Evolutionary conservation across 495 filamentous ascomycete species (phyloP).

Genomic region (Penicillium odoratum): DNA sequence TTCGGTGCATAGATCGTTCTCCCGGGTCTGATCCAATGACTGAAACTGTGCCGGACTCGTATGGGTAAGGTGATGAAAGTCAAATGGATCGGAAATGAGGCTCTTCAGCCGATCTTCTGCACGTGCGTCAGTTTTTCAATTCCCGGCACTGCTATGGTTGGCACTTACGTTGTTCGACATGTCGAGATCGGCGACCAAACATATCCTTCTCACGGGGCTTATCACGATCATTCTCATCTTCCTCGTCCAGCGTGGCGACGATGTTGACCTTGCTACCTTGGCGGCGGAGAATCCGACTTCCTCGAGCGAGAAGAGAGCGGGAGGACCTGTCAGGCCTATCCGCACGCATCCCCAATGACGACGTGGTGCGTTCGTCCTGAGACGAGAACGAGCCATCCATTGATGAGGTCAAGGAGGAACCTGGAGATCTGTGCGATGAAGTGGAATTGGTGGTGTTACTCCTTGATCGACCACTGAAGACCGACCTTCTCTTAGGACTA

Average conservation of each 20-base stretch:
- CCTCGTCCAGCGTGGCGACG: slow-evolving; percentile 48
- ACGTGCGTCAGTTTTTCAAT: not conserved
- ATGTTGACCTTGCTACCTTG: slow-evolving; percentile 55
- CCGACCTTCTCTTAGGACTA: slow-evolving; percentile 45
- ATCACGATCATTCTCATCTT: slow-evolving; percentile 40
- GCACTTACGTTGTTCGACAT: slow-evolving; percentile 7
- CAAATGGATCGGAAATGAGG: slow-evolving; percentile 78
- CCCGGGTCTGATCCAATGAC: slow-evolving; percentile 53
- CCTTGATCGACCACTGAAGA: slow-evolving; percentile 44
- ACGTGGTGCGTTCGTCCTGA: slow-evolving; percentile 37
- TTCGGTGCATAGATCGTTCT: slow-evolving; percentile 63
- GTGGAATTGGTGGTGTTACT: slow-evolving; percentile 48
- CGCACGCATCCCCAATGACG: slow-evolving; percentile 29
- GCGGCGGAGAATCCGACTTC: slow-evolving; percentile 52
- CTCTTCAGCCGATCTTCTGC: slow-evolving; percentile 43
- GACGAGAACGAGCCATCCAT: slow-evolving; percentile 27
- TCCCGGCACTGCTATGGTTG: not conserved
- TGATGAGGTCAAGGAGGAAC: slow-evolving; percentile 41
- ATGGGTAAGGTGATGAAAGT: slow-evolving; percentile 86
- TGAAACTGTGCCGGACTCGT: slow-evolving; percentile 65
- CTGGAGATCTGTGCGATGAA: slow-evolving; percentile 39
- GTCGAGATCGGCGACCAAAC: slow-evolving; percentile 17
- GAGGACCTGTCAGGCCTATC: slow-evolving; percentile 43
- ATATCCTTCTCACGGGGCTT: slow-evolving; percentile 39
- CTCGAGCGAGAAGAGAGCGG: slow-evolving; percentile 46